Evolutionary conservation across 202 grass and related monocot species (phyloP), one percentile per base, ranked within the genome.

Genomic region (Dendrocalamus latiflorus): DNA sequence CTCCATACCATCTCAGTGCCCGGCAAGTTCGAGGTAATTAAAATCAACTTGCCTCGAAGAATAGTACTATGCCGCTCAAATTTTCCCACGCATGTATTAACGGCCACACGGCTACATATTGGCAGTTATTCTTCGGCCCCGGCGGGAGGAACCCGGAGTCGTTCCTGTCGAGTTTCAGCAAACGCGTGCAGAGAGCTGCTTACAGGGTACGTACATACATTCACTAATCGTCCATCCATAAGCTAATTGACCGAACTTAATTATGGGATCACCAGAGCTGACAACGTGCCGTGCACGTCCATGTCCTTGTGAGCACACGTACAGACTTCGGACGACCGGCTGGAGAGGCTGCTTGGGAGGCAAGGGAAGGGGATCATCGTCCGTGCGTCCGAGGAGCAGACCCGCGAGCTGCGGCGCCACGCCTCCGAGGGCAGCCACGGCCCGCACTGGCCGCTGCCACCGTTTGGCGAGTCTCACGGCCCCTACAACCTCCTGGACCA

Each of bases 311-410:
- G 8, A 7, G 21, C 24, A 6, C 50, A 17, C 22, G 55, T 37
- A 15, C 68, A 97, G 92, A 87, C 78, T 25, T 86, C 80, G 15
- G 61, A 18, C 12, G 84, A 91, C 8, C 45, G 28, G 16, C 76
- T 97, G 8, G 57, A 82, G 41, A 88, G 26, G 74, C 22, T 93
- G 41, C 84, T 93, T 15, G 75, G 71, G 3, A 60, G 16, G 54
- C 88, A 86, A 59, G 55, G 72, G 47, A 69, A 92, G 54, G 81
- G 80, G 2, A 0, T 54, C 49, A 89, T 97, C 61, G 21, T 97
- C 59, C 75, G 77, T 61, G 92, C 86, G 11, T 84, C 90, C 1
- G 86, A 94, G 78, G 78, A 97, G 75, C 94, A 94, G 84, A 8
- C 85, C 66, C 65, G 61, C 16, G 86, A 78, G 22, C 78, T 97